phyloP scores from a whole-genome alignment of 768 basidiomycete species.

The Tubosaeta sp. region DNA sequence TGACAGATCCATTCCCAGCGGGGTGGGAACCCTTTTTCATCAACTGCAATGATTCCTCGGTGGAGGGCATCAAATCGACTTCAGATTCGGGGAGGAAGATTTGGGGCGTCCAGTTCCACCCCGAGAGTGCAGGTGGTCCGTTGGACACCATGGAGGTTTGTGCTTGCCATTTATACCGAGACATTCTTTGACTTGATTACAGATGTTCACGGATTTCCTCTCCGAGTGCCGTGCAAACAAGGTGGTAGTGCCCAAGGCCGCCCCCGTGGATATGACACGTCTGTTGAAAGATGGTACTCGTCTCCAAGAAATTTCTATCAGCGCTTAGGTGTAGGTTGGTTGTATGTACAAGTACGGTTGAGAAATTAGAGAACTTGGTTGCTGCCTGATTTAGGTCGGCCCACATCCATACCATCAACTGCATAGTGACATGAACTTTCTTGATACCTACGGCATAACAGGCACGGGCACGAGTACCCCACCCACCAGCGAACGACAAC shows the following conservation, averaged over 20 bases:
- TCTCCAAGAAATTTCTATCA: constrained; percentile 24
- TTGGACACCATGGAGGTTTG: constrained; percentile 94
- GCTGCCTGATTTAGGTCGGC: constrained; percentile 14
- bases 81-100: constrained; percentile 81
- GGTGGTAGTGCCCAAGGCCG: constrained; percentile 27
- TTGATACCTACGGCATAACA: constrained; percentile 62
- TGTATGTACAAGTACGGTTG: constrained; percentile 16
- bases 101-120: constrained; percentile 99
- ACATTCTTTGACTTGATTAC: constrained; percentile 1
- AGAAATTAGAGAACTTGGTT: not conserved
- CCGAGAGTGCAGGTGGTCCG: constrained; percentile 97
- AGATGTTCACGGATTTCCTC: constrained; percentile 96
- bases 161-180: not conserved
- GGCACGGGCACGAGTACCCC: constrained; percentile 44
- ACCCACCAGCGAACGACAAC: constrained; percentile 35
- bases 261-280: constrained; percentile 13
- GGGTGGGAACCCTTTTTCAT: constrained; percentile 99
- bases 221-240: constrained; percentile 68
- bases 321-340: constrained; percentile 19
- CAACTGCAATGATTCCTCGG: constrained; percentile 98
- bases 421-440: constrained; percentile 56
- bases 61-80: constrained; percentile 98
- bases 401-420: not conserved
- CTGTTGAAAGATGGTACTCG: constrained; percentile 17
- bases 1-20: constrained; percentile 91